Conservation (phyloP, 1,139 yeast species). For the Hansenula sp. region DNA sequence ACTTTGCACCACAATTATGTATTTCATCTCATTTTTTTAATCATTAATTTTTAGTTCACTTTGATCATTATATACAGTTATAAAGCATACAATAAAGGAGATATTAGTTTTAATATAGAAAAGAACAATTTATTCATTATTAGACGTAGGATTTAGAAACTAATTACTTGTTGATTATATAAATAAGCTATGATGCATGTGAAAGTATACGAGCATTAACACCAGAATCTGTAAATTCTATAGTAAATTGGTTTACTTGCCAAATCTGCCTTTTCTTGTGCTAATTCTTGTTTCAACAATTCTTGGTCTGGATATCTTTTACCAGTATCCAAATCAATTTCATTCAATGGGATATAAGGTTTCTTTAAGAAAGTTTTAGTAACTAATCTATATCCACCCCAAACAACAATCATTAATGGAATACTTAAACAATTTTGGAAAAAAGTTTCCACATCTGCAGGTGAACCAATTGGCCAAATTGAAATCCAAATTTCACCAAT, state of each 20-base stretch:
- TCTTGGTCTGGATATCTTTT: slow-evolving; percentile 46
- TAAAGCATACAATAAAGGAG: neutral
- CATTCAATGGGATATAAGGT: slow-evolving; percentile 29
- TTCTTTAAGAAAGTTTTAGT: slow-evolving; percentile 30
- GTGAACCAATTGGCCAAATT: slow-evolving; percentile 57
- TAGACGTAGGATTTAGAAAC: too few species aligned
- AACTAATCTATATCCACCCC: slow-evolving; percentile 35
- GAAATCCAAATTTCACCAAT: slow-evolving; percentile 68
- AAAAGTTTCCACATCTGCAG: slow-evolving; percentile 43
- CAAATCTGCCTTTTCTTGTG: slow-evolving; percentile 37
- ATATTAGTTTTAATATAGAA: neutral
- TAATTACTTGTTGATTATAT: too few species aligned
- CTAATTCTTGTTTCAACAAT: slow-evolving; percentile 36
- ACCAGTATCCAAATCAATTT: slow-evolving; percentile 49
- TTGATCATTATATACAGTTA: neutral
- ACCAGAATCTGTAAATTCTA: slow-evolving; percentile 43
- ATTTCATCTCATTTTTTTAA: neutral
- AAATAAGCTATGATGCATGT: neutral
- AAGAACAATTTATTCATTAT: too few species aligned
- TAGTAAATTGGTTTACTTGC: slow-evolving; percentile 29
- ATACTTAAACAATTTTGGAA: slow-evolving; percentile 46
- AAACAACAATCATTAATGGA: slow-evolving; percentile 43
- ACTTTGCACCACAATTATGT: too few species aligned
- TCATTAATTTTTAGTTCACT: neutral
- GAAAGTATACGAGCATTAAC: slow-evolving; percentile 30